Conservation (phyloP, 129 eudicot species). For the Erigeron canadensis region DNA sequence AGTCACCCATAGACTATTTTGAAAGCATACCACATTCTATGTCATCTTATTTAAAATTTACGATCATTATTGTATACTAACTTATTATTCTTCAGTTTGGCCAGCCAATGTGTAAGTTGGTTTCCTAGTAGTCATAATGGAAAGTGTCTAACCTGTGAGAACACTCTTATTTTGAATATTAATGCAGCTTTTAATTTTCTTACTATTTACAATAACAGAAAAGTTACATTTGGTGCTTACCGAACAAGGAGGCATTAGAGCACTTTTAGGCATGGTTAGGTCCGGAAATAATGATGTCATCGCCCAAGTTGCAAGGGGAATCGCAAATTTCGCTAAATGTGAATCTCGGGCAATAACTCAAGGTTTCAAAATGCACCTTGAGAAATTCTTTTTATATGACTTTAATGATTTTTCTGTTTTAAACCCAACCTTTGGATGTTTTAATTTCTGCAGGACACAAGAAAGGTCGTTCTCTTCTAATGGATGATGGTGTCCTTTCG, state of each 20-base stretch:
- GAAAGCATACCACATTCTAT: too few relatives aligned
- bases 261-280: constrained; percentile 80
- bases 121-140: too few relatives aligned
- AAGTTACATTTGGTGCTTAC: constrained; percentile 60
- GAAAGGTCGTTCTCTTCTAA: constrained; percentile 73
- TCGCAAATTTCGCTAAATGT: constrained; percentile 91
- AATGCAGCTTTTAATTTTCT: constrained; percentile 16
- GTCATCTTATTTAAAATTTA: too few relatives aligned
- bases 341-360: constrained; percentile 89
- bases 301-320: constrained; percentile 92
- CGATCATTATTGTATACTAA: too few relatives aligned
- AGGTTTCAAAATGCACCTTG: constrained; percentile 41
- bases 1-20: too few relatives aligned
- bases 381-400: not conserved
- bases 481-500: constrained; percentile 70
- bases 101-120: too few relatives aligned
- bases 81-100: too few relatives aligned
- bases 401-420: not conserved
- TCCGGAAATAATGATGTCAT: constrained; percentile 67
- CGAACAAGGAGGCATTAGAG: constrained; percentile 84
- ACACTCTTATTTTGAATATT: constrained; percentile 2
- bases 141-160: not conserved
- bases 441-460: constrained; percentile 56
- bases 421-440: constrained; percentile 15
- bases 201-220: constrained; percentile 42